These are phyloP conservation scores for Xylaria sp. DNA, from an alignment of 2,329 filamentous ascomycete genomes.

Conservation along the genomic window DNA sequence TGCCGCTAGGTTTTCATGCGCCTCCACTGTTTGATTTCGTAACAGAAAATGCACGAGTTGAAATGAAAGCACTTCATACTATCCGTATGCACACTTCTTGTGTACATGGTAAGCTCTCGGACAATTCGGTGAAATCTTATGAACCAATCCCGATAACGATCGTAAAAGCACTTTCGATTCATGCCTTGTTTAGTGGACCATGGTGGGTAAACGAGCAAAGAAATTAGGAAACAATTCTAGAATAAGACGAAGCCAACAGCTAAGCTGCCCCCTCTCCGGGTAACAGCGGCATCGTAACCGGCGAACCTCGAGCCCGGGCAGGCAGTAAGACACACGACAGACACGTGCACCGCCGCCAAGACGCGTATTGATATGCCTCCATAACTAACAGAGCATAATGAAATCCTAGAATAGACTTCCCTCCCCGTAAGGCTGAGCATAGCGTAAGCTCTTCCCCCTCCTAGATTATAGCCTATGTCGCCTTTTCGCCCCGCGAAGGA, in stretches of 20 bases:
- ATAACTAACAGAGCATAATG: background rate
- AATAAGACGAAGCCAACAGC: background rate
- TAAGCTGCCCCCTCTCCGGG: background rate
- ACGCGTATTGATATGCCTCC: constrained; percentile 3
- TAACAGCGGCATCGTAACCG: background rate
- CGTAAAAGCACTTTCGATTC: background rate
- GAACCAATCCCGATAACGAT: background rate
- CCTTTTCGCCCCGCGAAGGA: background rate
- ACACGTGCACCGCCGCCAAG: constrained; percentile 20
- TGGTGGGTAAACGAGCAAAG: too few species aligned
- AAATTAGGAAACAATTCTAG: background rate
- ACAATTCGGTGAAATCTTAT: background rate
- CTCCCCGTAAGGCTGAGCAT: constrained; percentile 21
- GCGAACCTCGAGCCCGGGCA: background rate
- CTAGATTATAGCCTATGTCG: background rate
- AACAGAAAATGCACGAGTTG: background rate
- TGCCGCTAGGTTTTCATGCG: background rate
- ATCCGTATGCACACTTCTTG: background rate
- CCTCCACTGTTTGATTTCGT: background rate
- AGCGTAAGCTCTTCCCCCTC: background rate
- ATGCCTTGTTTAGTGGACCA: background rate
- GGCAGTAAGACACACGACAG: background rate
- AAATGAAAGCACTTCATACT: background rate
- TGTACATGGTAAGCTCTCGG: background rate
- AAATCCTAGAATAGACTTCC: constrained; percentile 14